Evolutionary conservation across 331 rosid genomes (phyloP).

Genomic region (Acacia pycnantha): DNA sequence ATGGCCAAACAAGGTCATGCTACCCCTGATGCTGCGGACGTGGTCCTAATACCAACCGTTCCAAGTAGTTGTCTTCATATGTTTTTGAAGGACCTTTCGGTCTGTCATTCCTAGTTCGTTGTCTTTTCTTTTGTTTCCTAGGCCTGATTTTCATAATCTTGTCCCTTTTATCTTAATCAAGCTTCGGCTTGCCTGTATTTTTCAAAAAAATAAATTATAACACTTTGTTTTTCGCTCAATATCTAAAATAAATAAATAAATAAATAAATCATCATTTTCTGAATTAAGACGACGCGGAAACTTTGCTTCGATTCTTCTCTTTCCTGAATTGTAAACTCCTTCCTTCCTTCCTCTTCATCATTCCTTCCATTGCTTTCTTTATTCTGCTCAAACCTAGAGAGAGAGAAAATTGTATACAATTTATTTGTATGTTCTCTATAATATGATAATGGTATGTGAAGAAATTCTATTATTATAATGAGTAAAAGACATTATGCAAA

Average conservation of each 20-base stretch:
- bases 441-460: background rate
- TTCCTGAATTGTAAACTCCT: background rate
- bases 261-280: background rate
- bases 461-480: background rate
- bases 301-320: constrained; percentile 38
- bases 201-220: background rate
- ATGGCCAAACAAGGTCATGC: too few relatives aligned
- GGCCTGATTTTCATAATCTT: too few relatives aligned
- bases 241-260: background rate
- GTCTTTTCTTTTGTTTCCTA: too few relatives aligned
- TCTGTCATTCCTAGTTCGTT: too few relatives aligned
- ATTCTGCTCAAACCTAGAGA: constrained; percentile 47
- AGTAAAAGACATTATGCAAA: background rate
- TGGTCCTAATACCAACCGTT: too few relatives aligned
- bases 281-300: constrained; percentile 34
- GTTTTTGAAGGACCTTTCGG: too few relatives aligned
- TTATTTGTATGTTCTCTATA: background rate
- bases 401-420: background rate
- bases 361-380: constrained; percentile 30
- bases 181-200: too few relatives aligned
- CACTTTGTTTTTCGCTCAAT: background rate
- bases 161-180: too few relatives aligned
- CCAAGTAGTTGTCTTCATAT: too few relatives aligned
- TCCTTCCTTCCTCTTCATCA: background rate
- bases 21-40: too few relatives aligned